Base-by-base conservation (phyloP, 2,329 filamentous ascomycete genomes). In the Talaromyces albobiverticillius region DNA sequence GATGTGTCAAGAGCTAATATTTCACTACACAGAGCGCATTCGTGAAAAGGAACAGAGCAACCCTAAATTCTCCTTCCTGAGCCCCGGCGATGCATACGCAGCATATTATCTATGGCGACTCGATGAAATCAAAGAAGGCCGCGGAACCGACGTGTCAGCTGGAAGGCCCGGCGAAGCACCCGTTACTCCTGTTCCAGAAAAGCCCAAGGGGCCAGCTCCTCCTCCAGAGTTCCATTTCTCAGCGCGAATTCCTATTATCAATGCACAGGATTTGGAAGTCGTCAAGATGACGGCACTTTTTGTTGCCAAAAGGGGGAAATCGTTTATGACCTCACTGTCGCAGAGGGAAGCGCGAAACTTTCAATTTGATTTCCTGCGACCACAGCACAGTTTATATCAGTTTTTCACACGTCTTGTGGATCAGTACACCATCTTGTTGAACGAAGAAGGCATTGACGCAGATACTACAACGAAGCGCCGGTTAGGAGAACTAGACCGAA, bases 231-330 rank as follows among this genome's bases (percentile, higher is more conserved):
- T 95, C 67, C 84, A 89, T 62, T 99, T 96, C 76, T 96, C 90
- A 53, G 92, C 94, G 62, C 88, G 92, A 69, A 96, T 97, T 90
- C 94, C 94, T 55, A 93, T 92, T 62, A 96, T 99, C 75, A 96
- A 88, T 73, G 90, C 95, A 60, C 89, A 95, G 72, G 94, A 99
- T 79, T 76, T 97, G 57, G 84, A 86, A 51, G 79, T 86, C 22
- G 76, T 86, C 55, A 82, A 80, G 59, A 74, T 96, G 66, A 96
- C 93, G 32, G 94, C 94, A 18, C 79, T 95, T 23, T 96, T 94
- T 72, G 90, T 93, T 47, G 94, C 94, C 50, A 92, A 93, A 73
- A 93, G 95, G 65, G 94, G 94, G 13, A 86, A 92, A 57, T 86
- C 88, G 57, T 99, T 94, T 75, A 90, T 96, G 83, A 96, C 91